Evolutionary conservation across 345 rosid species (phyloP), one percentile per base, ranked within the genome.

Genomic region (Dipteronia sinensis): DNA sequence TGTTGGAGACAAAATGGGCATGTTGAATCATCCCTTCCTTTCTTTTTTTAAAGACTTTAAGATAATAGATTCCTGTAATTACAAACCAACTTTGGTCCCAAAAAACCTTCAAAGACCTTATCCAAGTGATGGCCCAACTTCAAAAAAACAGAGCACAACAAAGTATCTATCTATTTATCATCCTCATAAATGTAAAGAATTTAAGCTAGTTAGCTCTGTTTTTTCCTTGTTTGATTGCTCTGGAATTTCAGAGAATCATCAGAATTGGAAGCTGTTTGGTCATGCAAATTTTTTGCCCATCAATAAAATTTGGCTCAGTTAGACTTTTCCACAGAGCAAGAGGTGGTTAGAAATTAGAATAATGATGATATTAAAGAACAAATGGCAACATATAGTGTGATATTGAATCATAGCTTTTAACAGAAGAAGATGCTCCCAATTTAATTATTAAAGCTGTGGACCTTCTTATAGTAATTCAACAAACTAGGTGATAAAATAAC

Each of bases 31-130:
- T n/a, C 20, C 19, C 27, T 51, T 6, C 38, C 38, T 34, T 34
- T 34, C 0, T 16, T 4, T 27, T 27, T 12, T 53, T 31, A 81
- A 63, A 78, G 40, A 80, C 72, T 76, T 22, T 70, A n/a, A 7
- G 63, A 72, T 56, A 66, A 65, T 67, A 59, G 63, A 61, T 34
- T 44, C 46, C 31, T 59, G 20, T 20, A n/a, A 56, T 65, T 55
- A 1, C 29, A 31, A 76, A 81, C 46, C 34, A 67, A 46, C 69
- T 61, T 47, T 74, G 59, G 62, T 38, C 38, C n/a, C 71, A 40
- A 25, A 25, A 62, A 59, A 10, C 34, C 34, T 47, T 10, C 59
- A 65, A 34, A 38, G 7, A 2, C 46, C 55, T 19, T 17, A 44
- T 74, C 77, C 27, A 46, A 10, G 59, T 25, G 68, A 17, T 56